phyloP scores from a whole-genome alignment of 495 filamentous ascomycete genomes.

The Parathielavia appendiculata region DNA sequence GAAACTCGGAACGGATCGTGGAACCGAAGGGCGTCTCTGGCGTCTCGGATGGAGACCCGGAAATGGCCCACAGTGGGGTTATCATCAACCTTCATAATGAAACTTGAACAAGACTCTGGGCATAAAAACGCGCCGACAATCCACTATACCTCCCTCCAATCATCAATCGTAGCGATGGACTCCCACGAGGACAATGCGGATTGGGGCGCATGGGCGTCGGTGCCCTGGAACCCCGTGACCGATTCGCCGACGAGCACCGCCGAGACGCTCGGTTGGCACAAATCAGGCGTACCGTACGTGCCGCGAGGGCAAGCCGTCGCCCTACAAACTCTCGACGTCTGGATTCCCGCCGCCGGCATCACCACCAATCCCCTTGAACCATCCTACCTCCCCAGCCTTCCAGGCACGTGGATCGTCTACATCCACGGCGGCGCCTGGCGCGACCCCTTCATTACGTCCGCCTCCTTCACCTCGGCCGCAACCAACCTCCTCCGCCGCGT shows the following conservation, averaged over 20 bases:
- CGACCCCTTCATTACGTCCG: slow-evolving; percentile 56
- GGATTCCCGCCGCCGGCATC: slow-evolving; percentile 11
- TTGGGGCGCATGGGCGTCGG: slow-evolving; percentile 15
- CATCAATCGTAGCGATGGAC: background rate
- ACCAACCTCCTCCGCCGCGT: slow-evolving; percentile 11
- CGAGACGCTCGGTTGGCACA: slow-evolving; percentile 21
- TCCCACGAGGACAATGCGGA: background rate
- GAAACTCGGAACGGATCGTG: background rate
- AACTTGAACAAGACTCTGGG: too few species aligned
- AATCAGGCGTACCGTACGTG: slow-evolving; percentile 18
- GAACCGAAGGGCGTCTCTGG: too few species aligned
- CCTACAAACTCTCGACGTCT: slow-evolving; percentile 29
- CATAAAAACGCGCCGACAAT: too few species aligned
- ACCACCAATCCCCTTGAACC: background rate
- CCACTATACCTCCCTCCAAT: background rate
- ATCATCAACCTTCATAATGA: too few species aligned
- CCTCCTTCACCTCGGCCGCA: slow-evolving; percentile 36
- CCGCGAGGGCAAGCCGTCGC: background rate
- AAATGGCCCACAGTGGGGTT: too few species aligned
- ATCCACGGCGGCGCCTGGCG: slow-evolving; percentile 91
- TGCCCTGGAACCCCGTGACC: slow-evolving; percentile 16
- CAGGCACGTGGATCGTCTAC: slow-evolving; percentile 46
- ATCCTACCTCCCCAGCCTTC: slow-evolving; percentile 5
- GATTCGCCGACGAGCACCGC: background rate
- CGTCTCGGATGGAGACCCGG: too few species aligned